Percentiles rank a stretch among this genome's conserved stretches.
These are phyloP conservation scores for Gossypium sturtianum DNA, from an alignment of 345 rosid species.

Conservation along the genomic window DNA sequence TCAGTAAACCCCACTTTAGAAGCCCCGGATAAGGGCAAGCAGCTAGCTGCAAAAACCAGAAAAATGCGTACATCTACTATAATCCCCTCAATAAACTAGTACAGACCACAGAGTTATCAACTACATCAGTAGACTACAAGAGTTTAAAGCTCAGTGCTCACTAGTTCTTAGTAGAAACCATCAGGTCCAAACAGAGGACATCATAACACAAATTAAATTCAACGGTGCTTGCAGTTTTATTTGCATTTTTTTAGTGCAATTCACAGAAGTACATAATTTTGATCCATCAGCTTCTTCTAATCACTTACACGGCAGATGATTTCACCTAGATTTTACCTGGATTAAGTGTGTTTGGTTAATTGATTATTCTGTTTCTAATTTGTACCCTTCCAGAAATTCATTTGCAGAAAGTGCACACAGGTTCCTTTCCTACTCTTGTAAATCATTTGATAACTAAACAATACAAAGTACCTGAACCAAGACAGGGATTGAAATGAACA, in stretches of 20 bases:
- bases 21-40: background rate
- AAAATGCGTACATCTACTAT: background rate
- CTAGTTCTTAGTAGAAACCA: background rate
- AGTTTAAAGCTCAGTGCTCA: background rate
- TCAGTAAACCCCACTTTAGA: background rate
- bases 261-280: background rate
- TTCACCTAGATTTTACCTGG: background rate
- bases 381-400: background rate
- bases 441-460: background rate
- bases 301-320: background rate
- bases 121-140: background rate
- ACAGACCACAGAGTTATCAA: background rate
- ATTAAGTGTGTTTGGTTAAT: background rate
- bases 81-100: background rate
- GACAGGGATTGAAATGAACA: background rate
- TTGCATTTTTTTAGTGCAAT: background rate
- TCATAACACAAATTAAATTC: background rate
- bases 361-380: background rate
- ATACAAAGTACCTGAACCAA: background rate
- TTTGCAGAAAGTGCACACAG: background rate
- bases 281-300: conserved; percentile 4
- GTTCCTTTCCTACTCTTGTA: background rate
- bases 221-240: background rate
- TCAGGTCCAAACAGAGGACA: no score
- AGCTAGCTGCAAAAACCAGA: background rate